A percentile compares a stretch with the other conserved stretches of the same genome.
phyloP scores from a whole-genome alignment of 768 basidiomycete species.

The Lactifluus rugatus region DNA sequence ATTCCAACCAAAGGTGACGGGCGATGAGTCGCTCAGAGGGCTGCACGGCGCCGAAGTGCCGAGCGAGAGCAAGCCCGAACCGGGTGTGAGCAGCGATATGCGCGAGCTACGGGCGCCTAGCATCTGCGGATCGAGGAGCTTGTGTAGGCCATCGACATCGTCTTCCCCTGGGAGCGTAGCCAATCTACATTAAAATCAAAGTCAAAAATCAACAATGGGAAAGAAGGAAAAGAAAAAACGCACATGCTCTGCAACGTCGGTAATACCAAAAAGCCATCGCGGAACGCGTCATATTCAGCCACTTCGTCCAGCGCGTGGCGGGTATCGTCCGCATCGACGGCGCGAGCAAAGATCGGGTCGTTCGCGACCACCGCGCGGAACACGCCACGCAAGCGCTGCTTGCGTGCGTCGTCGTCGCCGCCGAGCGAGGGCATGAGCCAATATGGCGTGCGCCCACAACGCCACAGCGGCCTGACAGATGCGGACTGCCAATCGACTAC shows the following conservation, averaged over 20 bases:
- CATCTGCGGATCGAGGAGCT: slow-evolving; percentile 26
- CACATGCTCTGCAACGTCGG: slow-evolving; percentile 31
- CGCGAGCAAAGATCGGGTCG: slow-evolving; percentile 23
- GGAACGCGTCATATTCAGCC: slow-evolving; percentile 27
- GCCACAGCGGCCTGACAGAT: slow-evolving; percentile 27
- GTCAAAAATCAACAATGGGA: neutral
- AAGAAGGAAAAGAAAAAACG: neutral
- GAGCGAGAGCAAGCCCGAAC: slow-evolving; percentile 24
- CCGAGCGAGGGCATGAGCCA: slow-evolving; percentile 26
- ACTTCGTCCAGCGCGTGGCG: slow-evolving; percentile 28
- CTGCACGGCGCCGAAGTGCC: slow-evolving; percentile 22
- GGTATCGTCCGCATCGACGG: slow-evolving; percentile 25
- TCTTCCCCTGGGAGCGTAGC: slow-evolving; percentile 30
- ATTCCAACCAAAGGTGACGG: slow-evolving; percentile 13
- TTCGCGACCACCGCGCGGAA: slow-evolving; percentile 23
- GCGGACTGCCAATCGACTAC: slow-evolving; percentile 26
- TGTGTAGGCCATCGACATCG: slow-evolving; percentile 25
- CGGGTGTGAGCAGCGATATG: slow-evolving; percentile 23
- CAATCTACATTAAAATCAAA: slow-evolving; percentile 16
- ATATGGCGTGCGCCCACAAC: slow-evolving; percentile 26
- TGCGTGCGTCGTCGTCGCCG: slow-evolving; percentile 16
- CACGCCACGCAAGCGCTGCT: slow-evolving; percentile 19
- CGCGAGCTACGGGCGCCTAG: slow-evolving; percentile 23
- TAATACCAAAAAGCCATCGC: slow-evolving; percentile 28
- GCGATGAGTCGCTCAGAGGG: slow-evolving; percentile 15